phyloP scores from a whole-genome alignment of 106 monocot species.

The Iris macrosiphon region DNA sequence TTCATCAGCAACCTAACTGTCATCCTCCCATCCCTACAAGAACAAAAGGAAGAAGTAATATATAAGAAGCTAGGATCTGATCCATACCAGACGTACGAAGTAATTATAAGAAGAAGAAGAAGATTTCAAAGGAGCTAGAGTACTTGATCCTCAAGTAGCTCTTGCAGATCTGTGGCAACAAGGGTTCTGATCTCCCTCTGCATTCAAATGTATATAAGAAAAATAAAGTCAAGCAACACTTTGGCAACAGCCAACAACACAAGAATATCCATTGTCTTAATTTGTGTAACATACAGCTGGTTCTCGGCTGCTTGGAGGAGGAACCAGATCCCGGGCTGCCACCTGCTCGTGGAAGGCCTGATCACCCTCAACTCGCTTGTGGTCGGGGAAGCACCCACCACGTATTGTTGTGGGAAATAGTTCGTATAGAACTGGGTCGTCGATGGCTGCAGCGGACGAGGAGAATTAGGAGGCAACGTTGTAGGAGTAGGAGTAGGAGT shows the following conservation, averaged over 20 bases:
- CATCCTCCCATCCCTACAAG: conserved; percentile 50
- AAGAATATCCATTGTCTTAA: neutral
- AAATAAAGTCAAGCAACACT: neutral
- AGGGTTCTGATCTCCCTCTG: conserved; percentile 55
- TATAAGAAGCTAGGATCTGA: neutral
- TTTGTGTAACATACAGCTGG: conserved; percentile 20
- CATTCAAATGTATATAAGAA: conserved; percentile 11
- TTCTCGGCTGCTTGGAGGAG: conserved; percentile 36
- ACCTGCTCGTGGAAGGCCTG: conserved; percentile 14
- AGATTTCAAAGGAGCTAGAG: neutral
- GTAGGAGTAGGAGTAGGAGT: too few relatives aligned
- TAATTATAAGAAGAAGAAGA: neutral
- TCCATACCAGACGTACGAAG: too few relatives aligned
- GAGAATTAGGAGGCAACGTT: too few relatives aligned
- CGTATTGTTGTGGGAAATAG: too few relatives aligned
- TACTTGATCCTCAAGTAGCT: conserved; percentile 83
- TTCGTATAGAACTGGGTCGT: too few relatives aligned
- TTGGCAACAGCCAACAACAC: neutral
- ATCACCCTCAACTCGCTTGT: conserved; percentile 16
- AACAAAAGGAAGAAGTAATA: neutral
- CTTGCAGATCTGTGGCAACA: conserved; percentile 68
- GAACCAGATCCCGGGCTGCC: conserved; percentile 47
- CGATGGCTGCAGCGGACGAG: too few relatives aligned
- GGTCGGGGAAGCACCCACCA: too few relatives aligned
- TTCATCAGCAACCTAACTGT: conserved; percentile 65